Evolutionary conservation across 352 stramenopile species (phyloP), one percentile per base, ranked within the genome.

Genomic region (Pythium insidiosum): DNA sequence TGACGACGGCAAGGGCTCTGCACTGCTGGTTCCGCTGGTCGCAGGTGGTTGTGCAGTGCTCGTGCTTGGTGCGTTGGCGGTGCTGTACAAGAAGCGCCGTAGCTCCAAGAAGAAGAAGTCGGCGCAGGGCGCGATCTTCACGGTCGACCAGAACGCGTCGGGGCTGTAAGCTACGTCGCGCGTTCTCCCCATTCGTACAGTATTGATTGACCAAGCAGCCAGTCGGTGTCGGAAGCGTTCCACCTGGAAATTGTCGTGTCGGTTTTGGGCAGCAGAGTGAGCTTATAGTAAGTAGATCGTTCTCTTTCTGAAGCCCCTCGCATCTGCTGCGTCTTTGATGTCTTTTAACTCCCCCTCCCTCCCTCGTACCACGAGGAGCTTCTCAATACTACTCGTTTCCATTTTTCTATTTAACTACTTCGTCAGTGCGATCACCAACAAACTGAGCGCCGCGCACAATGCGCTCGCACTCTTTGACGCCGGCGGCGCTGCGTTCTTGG

Each of bases 81-180:
- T 66, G 4, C 48, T 80, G 5, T 85, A 85, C 68, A 78, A 79
- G 56, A 82, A 80, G 59, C 68, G 72, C 54, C 72, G 75, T 42
- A 64, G 37, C 52, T 53, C 18, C 38, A 88, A 82, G 63, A 62
- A 68, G 56, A 64, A 50, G 38, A 58, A 61, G 25, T 65, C 71
- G 24, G 63, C 70, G 38, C 50, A 84, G 43, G 63, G 63, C 24
- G 67, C 61, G 34, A 88, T 88, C 62, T 88, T 88, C 51, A 88
- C 75, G 25, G 57, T 88, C 40, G 75, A 88, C 66, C 73, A 85
- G 66, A 71, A 75, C 58, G 51, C 51, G 13, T 88, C 75, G 41
- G 72, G 68, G 3, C 60, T 88, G 61, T 88, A 84, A 79, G 49
- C 38, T 30, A 28, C 12, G 9, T 39, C 18, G 12, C 16, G 34